Evolutionary conservation across 2,329 filamentous ascomycete species (phyloP).

Genomic region (Decorospora gaudefroyi): DNA sequence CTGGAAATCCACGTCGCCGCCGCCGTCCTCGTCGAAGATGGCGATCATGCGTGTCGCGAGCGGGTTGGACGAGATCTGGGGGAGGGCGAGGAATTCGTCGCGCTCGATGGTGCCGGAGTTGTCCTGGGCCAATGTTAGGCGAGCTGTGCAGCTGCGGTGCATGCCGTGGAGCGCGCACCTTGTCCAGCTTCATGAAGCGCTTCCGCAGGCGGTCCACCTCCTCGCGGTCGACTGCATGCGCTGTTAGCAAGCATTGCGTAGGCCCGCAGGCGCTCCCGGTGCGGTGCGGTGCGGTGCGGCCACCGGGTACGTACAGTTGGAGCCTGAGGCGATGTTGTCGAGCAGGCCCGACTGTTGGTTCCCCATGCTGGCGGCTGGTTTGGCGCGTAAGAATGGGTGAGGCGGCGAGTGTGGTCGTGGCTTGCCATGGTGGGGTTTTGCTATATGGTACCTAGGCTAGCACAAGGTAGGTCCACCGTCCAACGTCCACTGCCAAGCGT

Average conservation of each 20-base stretch:
- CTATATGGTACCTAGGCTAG: no score
- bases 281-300: conserved; percentile 19
- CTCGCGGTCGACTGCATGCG: conserved; percentile 84
- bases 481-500: conserved; percentile 36
- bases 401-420: conserved; percentile 21
- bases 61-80: conserved; percentile 96
- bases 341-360: conserved; percentile 70
- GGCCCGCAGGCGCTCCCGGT: conserved; percentile 33
- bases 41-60: conserved; percentile 98
- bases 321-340: conserved; percentile 93
- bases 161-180: conserved; percentile 61
- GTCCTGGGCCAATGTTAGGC: conserved; percentile 62
- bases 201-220: conserved; percentile 95
- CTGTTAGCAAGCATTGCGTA: conserved; percentile 36
- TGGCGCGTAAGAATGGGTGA: conserved; percentile 15
- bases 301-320: conserved; percentile 74
- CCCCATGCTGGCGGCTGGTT: conserved; percentile 51
- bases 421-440: conserved; percentile 28
- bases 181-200: conserved; percentile 99
- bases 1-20: conserved; percentile 97
- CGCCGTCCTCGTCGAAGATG: conserved; percentile 98
- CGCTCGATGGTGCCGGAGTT: conserved; percentile 98
- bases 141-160: background rate
- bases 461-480: no score
- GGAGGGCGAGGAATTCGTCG: conserved; percentile 95